Evolutionary conservation across 805 yeast species (phyloP).

Genomic region (Cyberlindnera xylosilytica): DNA sequence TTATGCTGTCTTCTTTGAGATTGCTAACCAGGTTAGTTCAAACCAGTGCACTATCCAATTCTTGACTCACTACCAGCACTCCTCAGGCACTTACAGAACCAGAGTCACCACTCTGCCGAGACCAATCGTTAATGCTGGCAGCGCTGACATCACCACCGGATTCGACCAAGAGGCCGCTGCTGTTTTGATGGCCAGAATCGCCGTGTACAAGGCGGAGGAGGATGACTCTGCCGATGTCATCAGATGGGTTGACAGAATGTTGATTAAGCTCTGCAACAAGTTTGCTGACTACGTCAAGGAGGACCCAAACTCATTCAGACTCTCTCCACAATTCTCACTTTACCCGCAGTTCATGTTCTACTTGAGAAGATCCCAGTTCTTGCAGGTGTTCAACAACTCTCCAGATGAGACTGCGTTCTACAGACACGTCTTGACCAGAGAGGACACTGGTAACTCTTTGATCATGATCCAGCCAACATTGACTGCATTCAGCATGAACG

Average conservation of each 20-base stretch:
- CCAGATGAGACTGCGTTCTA: constrained; percentile 71
- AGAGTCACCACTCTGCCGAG: constrained; percentile 84
- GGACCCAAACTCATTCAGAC: constrained; percentile 44
- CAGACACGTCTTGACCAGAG: constrained; percentile 59
- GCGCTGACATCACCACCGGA: constrained; percentile 53
- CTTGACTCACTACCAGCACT: constrained; percentile 89
- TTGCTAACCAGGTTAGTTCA: constrained; percentile 42
- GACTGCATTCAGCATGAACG: constrained; percentile 46
- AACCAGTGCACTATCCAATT: constrained; percentile 65
- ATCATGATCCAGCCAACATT: constrained; percentile 71
- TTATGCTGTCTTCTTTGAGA: constrained; percentile 87
- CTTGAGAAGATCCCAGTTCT: constrained; percentile 61
- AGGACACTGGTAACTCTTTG: constrained; percentile 57
- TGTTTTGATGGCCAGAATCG: constrained; percentile 55
- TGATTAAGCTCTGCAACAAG: constrained; percentile 44
- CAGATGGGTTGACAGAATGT: constrained; percentile 46
- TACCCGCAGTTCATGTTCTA: constrained; percentile 69
- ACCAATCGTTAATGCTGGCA: constrained; percentile 57
- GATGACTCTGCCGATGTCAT: constrained; percentile 38
- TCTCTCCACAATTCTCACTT: constrained; percentile 47
- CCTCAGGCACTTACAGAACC: constrained; percentile 85
- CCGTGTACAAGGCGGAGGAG: constrained; percentile 34
- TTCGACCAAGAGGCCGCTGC: constrained; percentile 78
- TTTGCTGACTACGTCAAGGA: constrained; percentile 49
- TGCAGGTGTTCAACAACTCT: constrained; percentile 64